Base-by-base conservation (phyloP, 208 protist species). In the Blastocrithidia nonstop region DNA sequence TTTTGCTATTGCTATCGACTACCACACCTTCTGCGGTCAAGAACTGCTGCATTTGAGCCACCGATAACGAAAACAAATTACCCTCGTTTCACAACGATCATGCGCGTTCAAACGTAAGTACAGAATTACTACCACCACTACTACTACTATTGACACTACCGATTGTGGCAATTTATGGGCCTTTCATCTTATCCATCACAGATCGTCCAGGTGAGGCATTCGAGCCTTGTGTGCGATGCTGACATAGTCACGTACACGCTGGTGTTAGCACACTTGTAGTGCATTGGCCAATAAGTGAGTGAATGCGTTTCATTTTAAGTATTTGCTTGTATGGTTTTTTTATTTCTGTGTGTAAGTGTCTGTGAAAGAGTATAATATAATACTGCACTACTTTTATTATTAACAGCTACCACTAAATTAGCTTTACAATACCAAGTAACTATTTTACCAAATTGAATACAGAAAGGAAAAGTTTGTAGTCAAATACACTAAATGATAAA, bases 11-110 rank as follows among this genome's bases (percentile, higher is more conserved):
- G 4, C 35, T 36, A 5, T 57, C 54, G 2, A 47, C 42, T 22
- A 45, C 29, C 28, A 68, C 45, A 26, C 63, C 63, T 17, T 27
- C 51, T 22, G 28, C 49, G 40, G 42, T 48, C 21, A 94, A 67
- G 48, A 89, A 94, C 4, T 67, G 60, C 22, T 71, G 63, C 55
- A 94, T 68, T 53, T 94, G 72, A 19, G 62, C 36, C 8, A 87
- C 52, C 9, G 81, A 84, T 27, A 94, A 66, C 3, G 85, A 88
- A 50, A 91, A 94, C 25, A 94, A 69, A 39, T 94, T 94, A 23
- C 85, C 85, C 48, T 94, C 85, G 48, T 88, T 91, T 81, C 85
- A 94, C 45, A 94, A 59, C 15, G 57, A 57, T 72, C 82, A 90
- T 39, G 88, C 79, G 31, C 74, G 70, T 20, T 88, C 81, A 7